Base-by-base conservation (phyloP, 257 asterid species). In the Ophiorrhiza pumila region DNA sequence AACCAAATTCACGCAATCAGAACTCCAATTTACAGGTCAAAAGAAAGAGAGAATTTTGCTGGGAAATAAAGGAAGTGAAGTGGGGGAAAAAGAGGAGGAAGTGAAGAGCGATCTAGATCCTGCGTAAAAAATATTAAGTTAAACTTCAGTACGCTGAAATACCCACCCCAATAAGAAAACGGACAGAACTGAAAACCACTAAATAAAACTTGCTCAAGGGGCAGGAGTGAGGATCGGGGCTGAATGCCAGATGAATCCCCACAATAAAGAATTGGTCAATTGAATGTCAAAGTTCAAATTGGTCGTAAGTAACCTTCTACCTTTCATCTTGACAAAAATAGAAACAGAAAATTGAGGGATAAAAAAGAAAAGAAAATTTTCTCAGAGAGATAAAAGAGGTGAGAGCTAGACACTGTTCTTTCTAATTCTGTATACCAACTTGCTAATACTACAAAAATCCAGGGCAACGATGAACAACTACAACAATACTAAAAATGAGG, bases 1-100 rank as follows among this genome's bases (percentile, higher is more conserved):
- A 73, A 41, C 74, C 87, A 85, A 81, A 81, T 72, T 73, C 85
- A 85, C 82, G 76, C 87, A 79, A 74, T 74, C 65, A 76, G 68
- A 62, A 75, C 39, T 58, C 70, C 69, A 76, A 78, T 56, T 56
- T 71, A 67, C 6, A 37, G 29, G 69, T 31, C 35, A 65, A 13
- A 78, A 63, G 56, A 61, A 49, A n/a, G 46, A 63, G 31, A 62
- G 4, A 37, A 31, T 14, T 37, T 62, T 37, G 46, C 42, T 17
- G 42, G n/a, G 32, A 37, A 63, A 3, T 13, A 34, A 59, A 22
- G 60, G 60, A 17, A 59, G 42, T 31, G 32, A 59, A 31, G 34
- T 18, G 41, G n/a, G n/a, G n/a, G n/a, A n/a, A n/a, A n/a, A n/a
- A n/a, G n/a, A n/a, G n/a, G n/a, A 22, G 60, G 60, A 17, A 59